phyloP scores from a whole-genome alignment of 768 basidiomycete genomes.

The Collybia sp. region DNA sequence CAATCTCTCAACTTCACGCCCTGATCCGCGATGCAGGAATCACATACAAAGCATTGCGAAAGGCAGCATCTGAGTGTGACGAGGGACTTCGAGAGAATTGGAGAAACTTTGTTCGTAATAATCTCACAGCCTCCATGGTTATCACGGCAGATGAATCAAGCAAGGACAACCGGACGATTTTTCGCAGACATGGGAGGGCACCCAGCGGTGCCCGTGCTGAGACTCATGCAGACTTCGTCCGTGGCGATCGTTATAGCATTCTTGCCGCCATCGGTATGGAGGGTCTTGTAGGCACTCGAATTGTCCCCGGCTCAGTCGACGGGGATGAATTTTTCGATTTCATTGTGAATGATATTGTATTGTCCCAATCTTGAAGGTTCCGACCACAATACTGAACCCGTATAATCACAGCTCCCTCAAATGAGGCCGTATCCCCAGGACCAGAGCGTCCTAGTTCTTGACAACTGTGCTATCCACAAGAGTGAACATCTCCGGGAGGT shows the following conservation, averaged over 20 bases:
- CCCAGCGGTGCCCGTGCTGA: not conserved
- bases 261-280: conserved; percentile 8
- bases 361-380: not conserved
- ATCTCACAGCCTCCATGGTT: not conserved
- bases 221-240: conserved; percentile 8
- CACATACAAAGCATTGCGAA: conserved; percentile 11
- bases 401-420: not conserved
- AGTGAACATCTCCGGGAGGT: conserved; percentile 6
- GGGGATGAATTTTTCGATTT: conserved; percentile 23
- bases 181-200: not conserved
- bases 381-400: not conserved
- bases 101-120: not conserved
- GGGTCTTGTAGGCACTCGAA: conserved; percentile 4
- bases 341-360: conserved; percentile 19
- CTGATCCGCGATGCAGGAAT: conserved; percentile 11
- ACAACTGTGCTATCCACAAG: conserved; percentile 15
- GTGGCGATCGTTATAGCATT: conserved; percentile 9
- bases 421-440: conserved; percentile 10
- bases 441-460: conserved; percentile 12
- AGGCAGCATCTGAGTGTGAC: not conserved
- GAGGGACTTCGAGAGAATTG: not conserved
- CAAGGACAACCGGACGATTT: not conserved
- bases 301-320: conserved; percentile 23
- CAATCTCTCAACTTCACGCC: conserved; percentile 6
- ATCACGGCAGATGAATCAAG: not conserved